These are phyloP conservation scores for Stipa capillata DNA, from an alignment of 176 grass and related monocot species.

Conservation along the genomic window DNA sequence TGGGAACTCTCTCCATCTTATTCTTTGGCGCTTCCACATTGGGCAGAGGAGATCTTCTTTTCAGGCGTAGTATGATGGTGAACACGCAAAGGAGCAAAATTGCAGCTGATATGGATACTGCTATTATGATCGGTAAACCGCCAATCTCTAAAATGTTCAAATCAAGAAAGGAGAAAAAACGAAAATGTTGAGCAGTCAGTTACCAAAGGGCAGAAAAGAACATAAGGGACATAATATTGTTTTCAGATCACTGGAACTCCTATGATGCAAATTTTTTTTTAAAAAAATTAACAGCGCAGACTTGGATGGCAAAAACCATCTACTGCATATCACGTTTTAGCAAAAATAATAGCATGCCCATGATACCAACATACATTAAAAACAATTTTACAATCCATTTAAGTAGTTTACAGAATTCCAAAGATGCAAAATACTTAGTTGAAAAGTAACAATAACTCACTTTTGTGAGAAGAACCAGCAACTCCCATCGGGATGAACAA, in stretches of 20 bases:
- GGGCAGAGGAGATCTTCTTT: slow-evolving; percentile 5
- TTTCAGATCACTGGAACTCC: not conserved
- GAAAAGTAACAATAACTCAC: slow-evolving; percentile 21
- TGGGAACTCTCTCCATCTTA: slow-evolving; percentile 27
- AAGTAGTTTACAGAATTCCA: not conserved
- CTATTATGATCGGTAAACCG: slow-evolving; percentile 35
- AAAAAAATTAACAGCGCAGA: not conserved
- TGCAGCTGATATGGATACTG: slow-evolving; percentile 36
- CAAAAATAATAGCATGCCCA: not conserved
- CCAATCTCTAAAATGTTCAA: slow-evolving; percentile 9
- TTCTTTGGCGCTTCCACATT: slow-evolving; percentile 21
- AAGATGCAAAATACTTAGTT: not conserved
- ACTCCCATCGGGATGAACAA: slow-evolving; percentile 54
- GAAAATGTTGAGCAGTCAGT: not conserved
- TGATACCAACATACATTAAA: not conserved
- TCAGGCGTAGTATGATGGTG: slow-evolving; percentile 21
- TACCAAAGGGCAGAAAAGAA: not conserved
- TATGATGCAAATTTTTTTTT: slow-evolving; percentile 17
- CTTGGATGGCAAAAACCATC: not conserved
- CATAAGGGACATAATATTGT: not conserved
- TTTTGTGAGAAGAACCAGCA: slow-evolving; percentile 22
- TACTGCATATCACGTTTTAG: not conserved
- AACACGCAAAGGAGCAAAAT: slow-evolving; percentile 25
- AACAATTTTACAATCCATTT: not conserved
- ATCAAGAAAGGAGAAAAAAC: not conserved